Base-by-base conservation (phyloP, 176 grass and related monocot species). In the Typha latifolia region DNA sequence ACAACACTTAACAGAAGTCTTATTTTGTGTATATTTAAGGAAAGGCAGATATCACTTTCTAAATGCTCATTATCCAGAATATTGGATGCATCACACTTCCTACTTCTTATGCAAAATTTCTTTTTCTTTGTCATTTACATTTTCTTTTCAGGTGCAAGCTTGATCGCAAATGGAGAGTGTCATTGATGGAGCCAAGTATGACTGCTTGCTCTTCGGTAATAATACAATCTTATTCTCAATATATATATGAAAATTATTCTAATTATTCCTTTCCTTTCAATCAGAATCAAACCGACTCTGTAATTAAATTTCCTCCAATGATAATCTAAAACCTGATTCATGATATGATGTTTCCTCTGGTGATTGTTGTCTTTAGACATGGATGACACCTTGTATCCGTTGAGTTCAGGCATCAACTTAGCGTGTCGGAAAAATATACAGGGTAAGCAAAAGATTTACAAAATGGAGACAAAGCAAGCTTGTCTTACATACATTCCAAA, bases 401-500 rank as follows among this genome's bases (percentile, higher is more conserved):
- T 88, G 14, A 80, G 75, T n/a, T 11, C 31, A 29, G 85, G 82
- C 61, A 82, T 93, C 29, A 82, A 93, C 66, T 66, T 89, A 78
- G 82, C 82, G 63, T 93, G 85, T 61, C 72, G 76, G 15, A 81
- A 83, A 79, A 93, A 93, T 72, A 89, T 93, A 49, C 76, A 93
- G 76, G 82, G 85, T 85, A 16, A 66, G 18, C 26, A 20, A 10
- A 74, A 51, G 12, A 61, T 14, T 73, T 9, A 19, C 50, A 57
- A 70, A 9, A 59, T 63, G 19, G 70, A 47, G 14, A n/a, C 48
- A 52, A 22, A 61, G 14, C 26, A 12, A n/a, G 37, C 16, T 69
- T 68, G 56, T 77, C 4, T 16, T 69, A 66, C 63, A 72, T 2
- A 12, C 14, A 18, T 8, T 55, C 15, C 51, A 51, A 3, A 29